phyloP scores from a whole-genome alignment of 2,329 filamentous ascomycete genomes.

The Alternaria gansuensis region DNA sequence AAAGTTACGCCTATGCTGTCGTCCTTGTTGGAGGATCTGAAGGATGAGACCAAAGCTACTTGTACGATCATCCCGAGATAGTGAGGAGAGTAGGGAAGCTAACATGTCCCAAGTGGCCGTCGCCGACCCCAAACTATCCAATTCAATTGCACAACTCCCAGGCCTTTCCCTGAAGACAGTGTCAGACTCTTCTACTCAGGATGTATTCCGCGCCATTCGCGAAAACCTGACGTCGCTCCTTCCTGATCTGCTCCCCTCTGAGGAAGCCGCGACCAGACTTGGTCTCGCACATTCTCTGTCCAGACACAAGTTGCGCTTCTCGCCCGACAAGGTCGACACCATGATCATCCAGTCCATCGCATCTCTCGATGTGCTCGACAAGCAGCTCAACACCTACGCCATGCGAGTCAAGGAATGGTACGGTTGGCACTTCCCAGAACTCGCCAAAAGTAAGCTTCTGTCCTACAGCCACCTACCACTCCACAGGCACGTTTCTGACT shows the following conservation, averaged over 20 bases:
- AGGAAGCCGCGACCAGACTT: conserved; percentile 92
- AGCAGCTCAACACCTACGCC: conserved; percentile 97
- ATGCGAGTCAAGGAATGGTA: conserved; percentile 99
- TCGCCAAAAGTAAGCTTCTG: conserved; percentile 72
- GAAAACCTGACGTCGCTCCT: conserved; percentile 90
- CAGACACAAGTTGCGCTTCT: conserved; percentile 95
- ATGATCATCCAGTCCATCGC: conserved; percentile 98
- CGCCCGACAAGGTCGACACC: conserved; percentile 96
- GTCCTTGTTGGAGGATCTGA: conserved; percentile 84
- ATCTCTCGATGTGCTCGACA: conserved; percentile 92
- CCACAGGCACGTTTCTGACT: background rate
- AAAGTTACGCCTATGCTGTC: conserved; percentile 91
- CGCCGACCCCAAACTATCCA: conserved; percentile 88
- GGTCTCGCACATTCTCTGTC: conserved; percentile 97
- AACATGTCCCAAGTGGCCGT: conserved; percentile 69
- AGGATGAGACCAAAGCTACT: conserved; percentile 97
- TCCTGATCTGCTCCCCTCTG: conserved; percentile 82
- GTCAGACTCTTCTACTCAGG: conserved; percentile 81
- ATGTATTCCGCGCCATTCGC: conserved; percentile 93
- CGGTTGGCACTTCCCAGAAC: conserved; percentile 98
- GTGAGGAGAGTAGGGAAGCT: conserved; percentile 19
- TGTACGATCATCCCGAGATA: conserved; percentile 38
- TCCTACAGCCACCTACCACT: conserved; percentile 49
- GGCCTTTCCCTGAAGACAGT: conserved; percentile 85
- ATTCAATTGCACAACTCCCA: conserved; percentile 90